Base-by-base conservation (phyloP, 306 rosid species). In the Cicer cuneatum region DNA sequence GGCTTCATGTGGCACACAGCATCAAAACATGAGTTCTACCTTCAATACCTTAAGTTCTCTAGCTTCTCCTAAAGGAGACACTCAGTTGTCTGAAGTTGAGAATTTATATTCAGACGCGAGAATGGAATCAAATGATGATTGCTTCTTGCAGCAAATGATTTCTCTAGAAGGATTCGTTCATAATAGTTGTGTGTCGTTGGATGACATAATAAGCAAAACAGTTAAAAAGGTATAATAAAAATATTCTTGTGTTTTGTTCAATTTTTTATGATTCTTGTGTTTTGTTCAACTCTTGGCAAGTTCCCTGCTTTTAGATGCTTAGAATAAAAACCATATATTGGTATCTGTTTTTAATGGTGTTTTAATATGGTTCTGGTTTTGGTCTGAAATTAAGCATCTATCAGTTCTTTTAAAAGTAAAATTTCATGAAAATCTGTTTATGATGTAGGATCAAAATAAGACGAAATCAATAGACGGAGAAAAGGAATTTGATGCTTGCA, bases 401-500 rank as follows among this genome's bases (percentile, higher is more conserved):
- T 48, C 16, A 8, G 8, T 48, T n/a, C 8, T 48, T 48, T 48
- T n/a, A 1, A 54, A 12, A 15, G 33, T 1, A 54, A 19, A 6
- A 56, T 52, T 8, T 43, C 8, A 60, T 60, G 16, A 10, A 33
- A 35, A 2, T 13, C 0, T 16, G 14, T 73, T 59, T 66, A 51
- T 48, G 72, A 47, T 82, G 73, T 90, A 92, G 93, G 92, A 79
- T 13, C 89, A 80, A 21, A 76, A 79, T 15, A 83, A 84, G 83
- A 29, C 5, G 33, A 29, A 29, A 29, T 29, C 4, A 5, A 29
- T 29, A 29, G 33, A 81, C 59, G 85, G 73, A 72, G 91, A 76
- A 29, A 21, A 79, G 47, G 86, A 82, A 64, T 83, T 76, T 24
- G 90, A 87, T 71, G 77, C 73, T 58, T 78, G 61, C 81, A 69